Percentiles rank a stretch among this genome's conserved stretches.
phyloP scores from a whole-genome alignment of 331 rosid species.

The Malus hybrid region DNA sequence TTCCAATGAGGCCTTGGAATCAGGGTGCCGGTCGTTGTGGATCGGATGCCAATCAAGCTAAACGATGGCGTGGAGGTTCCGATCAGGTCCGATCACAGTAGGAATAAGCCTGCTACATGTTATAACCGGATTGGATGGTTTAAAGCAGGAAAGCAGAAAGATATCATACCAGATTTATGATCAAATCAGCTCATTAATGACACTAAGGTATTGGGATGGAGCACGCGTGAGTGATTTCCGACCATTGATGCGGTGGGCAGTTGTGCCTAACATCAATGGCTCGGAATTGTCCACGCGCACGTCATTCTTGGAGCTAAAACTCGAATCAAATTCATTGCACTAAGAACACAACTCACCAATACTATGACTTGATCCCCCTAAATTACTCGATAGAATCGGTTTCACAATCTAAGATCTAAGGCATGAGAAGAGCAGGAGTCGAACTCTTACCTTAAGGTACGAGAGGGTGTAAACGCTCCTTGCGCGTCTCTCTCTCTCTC shows the following conservation, averaged over 20 bases:
- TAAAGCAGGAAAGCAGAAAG: too few relatives aligned
- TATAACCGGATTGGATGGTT: too few relatives aligned
- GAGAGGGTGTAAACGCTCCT: neutral
- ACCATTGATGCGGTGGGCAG: neutral
- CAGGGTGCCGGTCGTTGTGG: conserved; percentile 4
- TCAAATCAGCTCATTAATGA: neutral
- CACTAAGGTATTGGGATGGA: neutral
- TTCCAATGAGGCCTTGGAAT: conserved; percentile 7
- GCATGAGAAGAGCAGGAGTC: neutral
- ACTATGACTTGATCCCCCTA: neutral
- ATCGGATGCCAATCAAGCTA: conserved; percentile 8
- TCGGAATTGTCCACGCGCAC: neutral
- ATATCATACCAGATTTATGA: neutral
- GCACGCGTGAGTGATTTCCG: neutral
- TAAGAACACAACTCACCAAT: too few relatives aligned
- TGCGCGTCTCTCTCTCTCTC: too few relatives aligned
- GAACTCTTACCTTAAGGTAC: neutral
- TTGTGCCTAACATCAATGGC: neutral
- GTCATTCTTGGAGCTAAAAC: neutral
- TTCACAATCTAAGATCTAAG: neutral
- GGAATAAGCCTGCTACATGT: too few relatives aligned
- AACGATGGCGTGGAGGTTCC: neutral
- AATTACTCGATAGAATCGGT: neutral
- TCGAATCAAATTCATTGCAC: neutral
- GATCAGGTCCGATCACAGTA: neutral